A percentile compares a stretch with the other conserved stretches of the same genome.
phyloP scores from a whole-genome alignment of 495 filamentous ascomycete genomes.

The Astrothelium subdiscretum region DNA sequence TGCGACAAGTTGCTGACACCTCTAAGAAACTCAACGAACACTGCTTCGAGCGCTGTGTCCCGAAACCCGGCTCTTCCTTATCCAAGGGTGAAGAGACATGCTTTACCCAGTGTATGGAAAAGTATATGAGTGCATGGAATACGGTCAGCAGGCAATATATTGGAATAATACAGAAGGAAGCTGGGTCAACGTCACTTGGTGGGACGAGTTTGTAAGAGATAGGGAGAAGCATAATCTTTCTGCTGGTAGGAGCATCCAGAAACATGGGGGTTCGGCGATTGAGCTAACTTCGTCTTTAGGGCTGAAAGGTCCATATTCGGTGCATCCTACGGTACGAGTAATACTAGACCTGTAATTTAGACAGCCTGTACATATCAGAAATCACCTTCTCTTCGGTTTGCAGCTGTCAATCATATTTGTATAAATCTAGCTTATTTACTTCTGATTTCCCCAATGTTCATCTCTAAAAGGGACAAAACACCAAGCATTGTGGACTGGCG shows the following conservation, averaged over 20 bases:
- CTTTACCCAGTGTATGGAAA: slow-evolving; percentile 85
- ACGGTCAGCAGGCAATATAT: slow-evolving; percentile 66
- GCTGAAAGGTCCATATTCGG: too few relatives aligned
- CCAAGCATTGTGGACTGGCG: too few relatives aligned
- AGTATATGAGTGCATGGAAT: slow-evolving; percentile 95
- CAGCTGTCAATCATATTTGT: background rate
- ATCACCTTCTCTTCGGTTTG: too few relatives aligned
- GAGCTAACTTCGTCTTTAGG: too few relatives aligned
- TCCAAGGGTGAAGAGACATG: slow-evolving; percentile 64
- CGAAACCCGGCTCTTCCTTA: slow-evolving; percentile 68
- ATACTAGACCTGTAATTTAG: too few relatives aligned
- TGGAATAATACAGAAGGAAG: slow-evolving; percentile 47
- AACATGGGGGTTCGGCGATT: too few relatives aligned
- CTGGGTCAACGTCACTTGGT: background rate
- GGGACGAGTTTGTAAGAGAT: background rate
- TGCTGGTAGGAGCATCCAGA: too few relatives aligned
- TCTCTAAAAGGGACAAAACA: too few relatives aligned
- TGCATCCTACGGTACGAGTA: too few relatives aligned
- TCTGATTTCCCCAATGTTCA: too few relatives aligned
- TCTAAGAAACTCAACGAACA: slow-evolving; percentile 89
- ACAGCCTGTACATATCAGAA: too few relatives aligned
- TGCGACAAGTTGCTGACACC: background rate
- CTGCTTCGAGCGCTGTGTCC: slow-evolving; percentile 90
- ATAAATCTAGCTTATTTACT: too few relatives aligned
- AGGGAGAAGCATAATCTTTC: background rate